A percentile compares a stretch with the other conserved stretches of the same genome.
phyloP scores from a whole-genome alignment of 768 basidiomycete genomes.

The Dendrothele bispora region DNA sequence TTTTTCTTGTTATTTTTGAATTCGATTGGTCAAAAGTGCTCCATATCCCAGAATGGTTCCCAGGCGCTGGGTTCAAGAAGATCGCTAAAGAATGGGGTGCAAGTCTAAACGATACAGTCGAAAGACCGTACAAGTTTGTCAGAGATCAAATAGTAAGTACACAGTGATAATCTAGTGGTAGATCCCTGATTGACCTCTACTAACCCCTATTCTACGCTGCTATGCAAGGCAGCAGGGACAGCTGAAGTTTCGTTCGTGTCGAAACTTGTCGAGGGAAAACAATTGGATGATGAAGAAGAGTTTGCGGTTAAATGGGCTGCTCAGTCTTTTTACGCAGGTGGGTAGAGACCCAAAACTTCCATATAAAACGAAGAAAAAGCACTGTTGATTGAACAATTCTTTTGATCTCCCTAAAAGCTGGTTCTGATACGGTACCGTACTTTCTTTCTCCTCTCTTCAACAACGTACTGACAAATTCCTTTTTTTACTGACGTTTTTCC shows the following conservation, averaged over 20 bases:
- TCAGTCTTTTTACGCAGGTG: constrained; percentile 55
- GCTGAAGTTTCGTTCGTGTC: constrained; percentile 59
- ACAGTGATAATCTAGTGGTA: not conserved
- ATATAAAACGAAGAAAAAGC: no score
- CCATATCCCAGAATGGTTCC: constrained; percentile 64
- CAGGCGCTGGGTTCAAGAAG: constrained; percentile 57
- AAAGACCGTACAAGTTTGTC: constrained; percentile 54
- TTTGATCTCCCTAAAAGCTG: no score
- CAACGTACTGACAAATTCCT: no score
- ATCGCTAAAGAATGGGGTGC: constrained; percentile 54
- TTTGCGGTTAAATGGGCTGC: constrained; percentile 66
- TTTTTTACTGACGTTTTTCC: no score
- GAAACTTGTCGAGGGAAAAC: constrained; percentile 50
- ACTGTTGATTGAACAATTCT: no score
- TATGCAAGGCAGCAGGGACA: constrained; percentile 60
- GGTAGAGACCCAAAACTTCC: no score
- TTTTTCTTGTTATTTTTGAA: constrained; percentile 35
- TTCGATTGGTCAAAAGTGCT: no score
- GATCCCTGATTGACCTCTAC: no score
- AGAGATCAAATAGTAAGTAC: constrained; percentile 57
- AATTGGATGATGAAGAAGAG: constrained; percentile 54
- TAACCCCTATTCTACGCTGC: no score
- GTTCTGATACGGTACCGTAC: no score
- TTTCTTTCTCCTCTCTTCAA: constrained; percentile 3
- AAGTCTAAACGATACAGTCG: constrained; percentile 55